These are phyloP conservation scores for Krasilnikovozyma curviuscula DNA, from an alignment of 768 basidiomycete genomes.

Conservation along the genomic window DNA sequence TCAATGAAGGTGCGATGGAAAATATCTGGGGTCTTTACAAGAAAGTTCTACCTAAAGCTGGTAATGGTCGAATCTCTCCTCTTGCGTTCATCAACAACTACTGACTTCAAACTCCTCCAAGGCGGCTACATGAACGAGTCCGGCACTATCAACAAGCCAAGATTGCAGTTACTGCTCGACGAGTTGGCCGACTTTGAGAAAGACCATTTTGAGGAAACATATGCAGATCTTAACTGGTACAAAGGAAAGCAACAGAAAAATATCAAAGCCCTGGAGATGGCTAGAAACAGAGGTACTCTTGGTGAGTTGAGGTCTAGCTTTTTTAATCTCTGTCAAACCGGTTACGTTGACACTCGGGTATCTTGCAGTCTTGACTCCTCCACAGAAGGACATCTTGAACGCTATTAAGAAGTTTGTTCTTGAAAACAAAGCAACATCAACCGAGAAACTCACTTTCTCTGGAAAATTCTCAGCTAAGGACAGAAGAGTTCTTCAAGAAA, in stretches of 20 bases:
- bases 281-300: slow-evolving; percentile 39
- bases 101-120: slow-evolving; percentile 20
- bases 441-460: slow-evolving; percentile 40
- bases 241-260: slow-evolving; percentile 75
- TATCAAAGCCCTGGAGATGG: slow-evolving; percentile 44
- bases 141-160: slow-evolving; percentile 56
- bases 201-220: slow-evolving; percentile 81
- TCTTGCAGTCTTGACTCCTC: slow-evolving; percentile 42
- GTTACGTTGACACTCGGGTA: no score
- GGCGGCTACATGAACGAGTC: slow-evolving; percentile 86
- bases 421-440: slow-evolving; percentile 20
- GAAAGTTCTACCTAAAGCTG: slow-evolving; percentile 50
- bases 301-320: slow-evolving; percentile 37
- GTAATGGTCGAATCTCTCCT: slow-evolving; percentile 34
- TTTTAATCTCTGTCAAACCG: no score
- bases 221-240: slow-evolving; percentile 74
- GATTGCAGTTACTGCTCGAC: slow-evolving; percentile 70
- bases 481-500: slow-evolving; percentile 51
- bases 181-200: slow-evolving; percentile 75
- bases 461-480: slow-evolving; percentile 68
- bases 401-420: slow-evolving; percentile 57
- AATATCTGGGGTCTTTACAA: slow-evolving; percentile 89
- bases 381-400: slow-evolving; percentile 61
- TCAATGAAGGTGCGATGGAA: slow-evolving; percentile 91
- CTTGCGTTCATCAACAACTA: not conserved